Base-by-base conservation (phyloP, 164 flowering plant species). In the Hamamelis virginiana region DNA sequence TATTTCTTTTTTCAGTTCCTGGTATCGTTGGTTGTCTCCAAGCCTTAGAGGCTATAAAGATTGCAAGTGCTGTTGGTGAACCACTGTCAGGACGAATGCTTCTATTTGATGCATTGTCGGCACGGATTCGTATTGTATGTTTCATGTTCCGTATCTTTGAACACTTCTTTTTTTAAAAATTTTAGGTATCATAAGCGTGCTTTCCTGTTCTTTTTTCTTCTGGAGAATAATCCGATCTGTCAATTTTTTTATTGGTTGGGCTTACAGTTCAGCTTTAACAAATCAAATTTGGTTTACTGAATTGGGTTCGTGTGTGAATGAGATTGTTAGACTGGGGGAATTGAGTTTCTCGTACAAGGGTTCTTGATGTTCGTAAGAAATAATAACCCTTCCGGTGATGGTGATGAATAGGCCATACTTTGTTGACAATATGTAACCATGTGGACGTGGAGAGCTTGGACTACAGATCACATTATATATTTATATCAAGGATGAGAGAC, bases 11-110 rank as follows among this genome's bases (percentile, higher is more conserved):
- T 81, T 16, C 83, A 95, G 98, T 95, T 75, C 98, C 98, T 47
- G 98, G 98, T 44, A 75, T 92, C 46, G 91, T 95, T 81, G 98
- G 98, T 55, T 89, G 96, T 81, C 92, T 95, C 60, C 98, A 95
- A 84, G 98, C 98, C 18, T 77, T 95, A 14, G 98, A 95, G 76
- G 97, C 98, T 57, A 87, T 95, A 69, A 95, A 95, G 81, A 77
- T 95, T 76, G 96, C 93, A 52, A 82, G 88, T 80, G 83, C 74
- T 51, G 74, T 91, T 80, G 98, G 98, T 47, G 97, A 95, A 68
- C 91, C 97, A 55, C 96, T 95, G 6, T 83, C 96, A 28, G 90
- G 89, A 68, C 60, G 97, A 57, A 91, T 95, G 98, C 94, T 95
- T 81, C 86, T 95, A 26, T 82, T 92, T 74, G 97, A 95, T 91